phyloP scores from a whole-genome alignment of 306 rosid species.

The Medicago ruthenica region DNA sequence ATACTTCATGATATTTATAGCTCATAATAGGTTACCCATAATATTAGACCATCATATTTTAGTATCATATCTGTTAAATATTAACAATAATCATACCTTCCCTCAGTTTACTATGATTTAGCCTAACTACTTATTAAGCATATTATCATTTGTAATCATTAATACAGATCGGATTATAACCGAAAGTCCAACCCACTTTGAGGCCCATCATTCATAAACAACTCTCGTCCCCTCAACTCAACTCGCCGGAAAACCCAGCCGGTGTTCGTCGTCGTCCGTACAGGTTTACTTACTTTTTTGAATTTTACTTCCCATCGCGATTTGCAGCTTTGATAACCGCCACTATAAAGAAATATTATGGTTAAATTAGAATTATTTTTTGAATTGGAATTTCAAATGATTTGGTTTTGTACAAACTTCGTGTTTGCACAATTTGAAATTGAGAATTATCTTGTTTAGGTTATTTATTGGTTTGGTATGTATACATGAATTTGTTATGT shows the following conservation, averaged over 20 bases:
- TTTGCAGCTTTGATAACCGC: background rate
- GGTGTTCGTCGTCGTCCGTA: background rate
- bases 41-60: too few species aligned
- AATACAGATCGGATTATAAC: background rate
- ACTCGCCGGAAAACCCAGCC: background rate
- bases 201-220: background rate
- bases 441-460: constrained; percentile 1
- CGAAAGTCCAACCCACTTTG: background rate
- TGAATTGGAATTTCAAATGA: too few species aligned
- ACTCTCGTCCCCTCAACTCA: background rate
- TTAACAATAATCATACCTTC: too few species aligned
- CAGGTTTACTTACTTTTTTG: background rate
- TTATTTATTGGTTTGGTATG: background rate
- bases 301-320: background rate
- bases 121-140: too few species aligned
- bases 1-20: too few species aligned
- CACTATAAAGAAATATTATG: background rate
- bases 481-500: background rate
- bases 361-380: constrained; percentile 3
- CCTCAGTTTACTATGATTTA: too few species aligned
- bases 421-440: too few species aligned
- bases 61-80: too few species aligned
- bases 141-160: too few species aligned
- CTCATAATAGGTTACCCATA: too few species aligned
- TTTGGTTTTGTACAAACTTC: too few species aligned